Base-by-base conservation (phyloP, 805 yeast species). In the Saccharomycopsis lassenensis region DNA sequence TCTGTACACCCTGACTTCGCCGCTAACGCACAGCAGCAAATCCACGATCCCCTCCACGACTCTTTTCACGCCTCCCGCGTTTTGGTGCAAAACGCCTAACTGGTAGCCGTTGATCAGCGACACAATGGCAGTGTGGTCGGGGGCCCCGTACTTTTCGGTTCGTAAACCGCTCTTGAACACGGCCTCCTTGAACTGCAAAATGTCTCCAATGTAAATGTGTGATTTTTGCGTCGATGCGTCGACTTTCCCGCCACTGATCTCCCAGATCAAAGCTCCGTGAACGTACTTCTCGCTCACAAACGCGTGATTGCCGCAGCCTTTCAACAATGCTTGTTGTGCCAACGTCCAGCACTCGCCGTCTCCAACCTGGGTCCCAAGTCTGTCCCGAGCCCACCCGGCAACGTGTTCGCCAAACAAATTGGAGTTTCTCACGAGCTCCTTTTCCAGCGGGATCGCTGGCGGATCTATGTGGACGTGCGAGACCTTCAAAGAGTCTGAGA, bases 321-420 rank as follows among this genome's bases (percentile, higher is more conserved):
- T 65, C 33, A 56, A 50, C 28, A 72, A 53, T 0, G 77, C 75
- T 33, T 69, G 69, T 35, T 60, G 65, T 0, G 77, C 78, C 39
- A 72, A 59, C 23, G 73, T 73, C 77, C 77, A 72, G 45, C 79
- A 71, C 46, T 72, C 77, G 5, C 79, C 79, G 26, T 62, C 51
- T 2, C 74, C 76, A 7, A 72, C 74, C 33, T 53, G 51, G 32
- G 60, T 56, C 5, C 75, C 75, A 22, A 55, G 45, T 15, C 61
- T 59, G 17, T 59, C 64, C 43, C 69, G 72, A 49, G 67, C 59
- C 79, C 78, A 72, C 20, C 62, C 55, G 3, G 74, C 75, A 7
- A 72, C 60, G 45, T 69, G 63, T 14, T 65, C 69, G n/a, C 76
- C 74, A 47, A 55, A 71, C 33, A 52, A 53, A 16, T 54, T 40